These are phyloP conservation scores for Cordyceps cicadae DNA, from an alignment of 2,329 filamentous ascomycete genomes.

Conservation along the genomic window DNA sequence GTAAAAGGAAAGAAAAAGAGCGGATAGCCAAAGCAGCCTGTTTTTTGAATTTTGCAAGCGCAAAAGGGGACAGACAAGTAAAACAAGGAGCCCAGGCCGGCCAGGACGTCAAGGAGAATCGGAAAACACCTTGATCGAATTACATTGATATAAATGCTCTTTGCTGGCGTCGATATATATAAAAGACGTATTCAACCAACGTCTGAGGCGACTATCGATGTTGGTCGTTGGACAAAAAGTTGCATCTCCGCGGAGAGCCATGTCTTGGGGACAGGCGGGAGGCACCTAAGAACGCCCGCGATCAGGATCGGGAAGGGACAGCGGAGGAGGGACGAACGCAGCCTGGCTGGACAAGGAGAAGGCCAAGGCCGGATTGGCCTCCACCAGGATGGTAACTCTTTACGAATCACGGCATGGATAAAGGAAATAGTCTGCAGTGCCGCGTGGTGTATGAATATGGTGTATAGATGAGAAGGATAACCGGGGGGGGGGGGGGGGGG, in stretches of 20 bases:
- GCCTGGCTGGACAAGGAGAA: neutral
- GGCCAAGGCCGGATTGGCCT: neutral
- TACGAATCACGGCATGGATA: neutral
- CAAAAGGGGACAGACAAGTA: neutral
- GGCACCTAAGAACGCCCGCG: neutral
- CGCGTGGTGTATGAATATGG: neutral
- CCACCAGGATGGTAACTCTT: neutral
- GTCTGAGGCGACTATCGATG: neutral
- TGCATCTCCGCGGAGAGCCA: slow-evolving; percentile 1
- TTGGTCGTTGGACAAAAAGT: neutral
- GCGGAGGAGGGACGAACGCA: neutral
- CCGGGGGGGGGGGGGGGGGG: neutral
- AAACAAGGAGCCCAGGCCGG: neutral
- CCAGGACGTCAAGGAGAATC: neutral
- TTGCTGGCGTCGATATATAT: neutral
- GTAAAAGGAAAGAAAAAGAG: neutral
- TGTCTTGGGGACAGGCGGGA: neutral
- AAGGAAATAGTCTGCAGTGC: neutral
- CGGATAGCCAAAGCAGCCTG: neutral
- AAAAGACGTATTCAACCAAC: neutral
- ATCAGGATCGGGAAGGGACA: neutral
- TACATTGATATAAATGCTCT: neutral
- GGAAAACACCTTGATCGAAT: neutral
- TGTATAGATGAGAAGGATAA: neutral
- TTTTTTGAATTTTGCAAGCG: neutral